These are phyloP conservation scores for Aethionema arabicum DNA, from an alignment of 345 rosid species.

Conservation along the genomic window DNA sequence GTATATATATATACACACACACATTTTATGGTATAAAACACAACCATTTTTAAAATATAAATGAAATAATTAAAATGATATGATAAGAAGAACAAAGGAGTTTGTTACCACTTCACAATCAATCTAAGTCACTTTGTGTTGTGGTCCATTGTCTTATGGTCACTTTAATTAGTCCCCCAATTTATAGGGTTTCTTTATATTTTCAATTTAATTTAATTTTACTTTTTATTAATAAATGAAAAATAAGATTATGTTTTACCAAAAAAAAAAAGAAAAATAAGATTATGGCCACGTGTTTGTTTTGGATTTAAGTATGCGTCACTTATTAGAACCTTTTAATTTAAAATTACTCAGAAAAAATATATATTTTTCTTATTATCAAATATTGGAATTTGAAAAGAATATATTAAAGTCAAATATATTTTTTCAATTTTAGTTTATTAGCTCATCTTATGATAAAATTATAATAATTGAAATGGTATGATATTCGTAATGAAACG, in stretches of 20 bases:
- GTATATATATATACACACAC: conserved; percentile 4
- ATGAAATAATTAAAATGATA: conserved; percentile 20
- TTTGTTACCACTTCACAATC: conserved; percentile 23
- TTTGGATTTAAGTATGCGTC: conserved; percentile 5
- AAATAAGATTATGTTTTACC: neutral
- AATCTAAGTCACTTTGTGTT: conserved; percentile 19
- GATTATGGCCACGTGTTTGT: neutral
- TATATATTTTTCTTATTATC: no score
- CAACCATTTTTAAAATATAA: no score
- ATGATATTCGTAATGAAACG: no score
- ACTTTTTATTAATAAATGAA: no score
- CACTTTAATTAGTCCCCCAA: conserved; percentile 18
- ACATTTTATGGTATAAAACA: conserved; percentile 23
- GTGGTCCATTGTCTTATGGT: conserved; percentile 22
- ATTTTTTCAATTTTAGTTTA: no score
- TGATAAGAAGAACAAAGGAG: conserved; percentile 16
- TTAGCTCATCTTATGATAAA: no score
- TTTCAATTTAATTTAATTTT: no score
- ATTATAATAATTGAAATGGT: no score
- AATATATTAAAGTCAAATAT: no score
- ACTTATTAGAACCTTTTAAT: conserved; percentile 5
- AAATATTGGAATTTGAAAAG: no score
- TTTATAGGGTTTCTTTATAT: neutral
- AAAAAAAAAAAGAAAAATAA: no score
- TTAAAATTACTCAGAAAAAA: neutral